Evolutionary conservation across 352 stramenopile genomes (phyloP).

Genomic region (Phytophthora citrophthora): DNA sequence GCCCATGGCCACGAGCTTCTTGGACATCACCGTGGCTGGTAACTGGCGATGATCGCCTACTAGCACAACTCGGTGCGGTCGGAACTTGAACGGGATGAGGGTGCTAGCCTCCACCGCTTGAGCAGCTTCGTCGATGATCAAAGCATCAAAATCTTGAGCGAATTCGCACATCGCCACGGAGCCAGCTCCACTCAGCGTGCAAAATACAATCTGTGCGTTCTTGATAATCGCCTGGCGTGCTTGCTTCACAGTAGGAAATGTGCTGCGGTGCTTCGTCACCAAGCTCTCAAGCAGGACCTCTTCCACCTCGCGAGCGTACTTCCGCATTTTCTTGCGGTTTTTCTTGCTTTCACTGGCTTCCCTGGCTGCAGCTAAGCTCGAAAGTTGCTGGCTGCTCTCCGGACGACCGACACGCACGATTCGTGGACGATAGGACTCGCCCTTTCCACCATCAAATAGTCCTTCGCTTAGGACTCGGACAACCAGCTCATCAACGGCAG

Average conservation of each 20-base stretch:
- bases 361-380: slow-evolving; percentile 25
- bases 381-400: slow-evolving; percentile 54
- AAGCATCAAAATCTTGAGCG: slow-evolving; percentile 94
- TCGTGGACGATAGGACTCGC: slow-evolving; percentile 59
- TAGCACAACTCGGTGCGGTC: slow-evolving; percentile 79
- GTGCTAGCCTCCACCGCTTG: slow-evolving; percentile 96
- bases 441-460: slow-evolving; percentile 56
- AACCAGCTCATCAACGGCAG: slow-evolving; percentile 81
- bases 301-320: slow-evolving; percentile 76
- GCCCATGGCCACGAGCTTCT: slow-evolving; percentile 76
- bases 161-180: slow-evolving; percentile 88
- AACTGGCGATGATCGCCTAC: slow-evolving; percentile 98
- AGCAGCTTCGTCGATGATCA: slow-evolving; percentile 98
- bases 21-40: slow-evolving; percentile 97
- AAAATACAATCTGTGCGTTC: slow-evolving; percentile 85
- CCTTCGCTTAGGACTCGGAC: slow-evolving; percentile 71
- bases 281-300: slow-evolving; percentile 74
- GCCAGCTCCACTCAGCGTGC: slow-evolving; percentile 81
- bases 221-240: slow-evolving; percentile 74
- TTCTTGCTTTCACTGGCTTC: slow-evolving; percentile 45
- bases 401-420: slow-evolving; percentile 77
- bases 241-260: slow-evolving; percentile 62
- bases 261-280: slow-evolving; percentile 63
- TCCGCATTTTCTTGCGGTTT: slow-evolving; percentile 72
- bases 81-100: slow-evolving; percentile 97